Evolutionary conservation across 257 asterid genomes (phyloP).

Genomic region (Gentiana macrophylla): DNA sequence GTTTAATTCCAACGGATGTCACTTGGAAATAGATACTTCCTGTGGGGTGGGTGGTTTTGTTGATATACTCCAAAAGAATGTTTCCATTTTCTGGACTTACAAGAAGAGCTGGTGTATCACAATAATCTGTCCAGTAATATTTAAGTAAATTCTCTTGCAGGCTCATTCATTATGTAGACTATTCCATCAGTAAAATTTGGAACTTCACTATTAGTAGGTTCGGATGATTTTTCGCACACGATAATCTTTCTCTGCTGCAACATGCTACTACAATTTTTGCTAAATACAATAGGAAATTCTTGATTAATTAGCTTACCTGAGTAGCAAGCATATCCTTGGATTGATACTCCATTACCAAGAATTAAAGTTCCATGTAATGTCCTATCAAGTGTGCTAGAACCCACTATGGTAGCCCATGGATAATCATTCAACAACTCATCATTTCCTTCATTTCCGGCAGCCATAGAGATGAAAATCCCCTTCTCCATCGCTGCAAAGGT

Average conservation of each 20-base stretch:
- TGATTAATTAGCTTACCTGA: constrained; percentile 9
- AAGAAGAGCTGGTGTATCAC: too few species aligned
- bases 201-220: too few species aligned
- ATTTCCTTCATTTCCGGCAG: constrained; percentile 25
- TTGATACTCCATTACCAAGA: constrained; percentile 19
- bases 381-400: constrained; percentile 32
- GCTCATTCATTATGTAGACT: neutral
- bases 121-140: neutral
- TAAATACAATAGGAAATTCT: constrained; percentile 15
- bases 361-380: constrained; percentile 18
- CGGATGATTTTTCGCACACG: too few species aligned
- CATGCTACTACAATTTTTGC: neutral
- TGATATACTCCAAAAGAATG: neutral
- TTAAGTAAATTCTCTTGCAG: neutral
- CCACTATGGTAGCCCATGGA: constrained; percentile 30
- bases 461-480: constrained; percentile 27
- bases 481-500: constrained; percentile 31
- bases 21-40: constrained; percentile 35
- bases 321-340: constrained; percentile 22
- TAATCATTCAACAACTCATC: constrained; percentile 15
- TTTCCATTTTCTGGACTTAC: too few species aligned
- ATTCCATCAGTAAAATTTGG: neutral
- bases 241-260: too few species aligned
- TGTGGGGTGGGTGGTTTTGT: constrained; percentile 3
- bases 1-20: constrained; percentile 32